Base-by-base conservation (phyloP, 495 filamentous ascomycete genomes). In the Podospora sp. region DNA sequence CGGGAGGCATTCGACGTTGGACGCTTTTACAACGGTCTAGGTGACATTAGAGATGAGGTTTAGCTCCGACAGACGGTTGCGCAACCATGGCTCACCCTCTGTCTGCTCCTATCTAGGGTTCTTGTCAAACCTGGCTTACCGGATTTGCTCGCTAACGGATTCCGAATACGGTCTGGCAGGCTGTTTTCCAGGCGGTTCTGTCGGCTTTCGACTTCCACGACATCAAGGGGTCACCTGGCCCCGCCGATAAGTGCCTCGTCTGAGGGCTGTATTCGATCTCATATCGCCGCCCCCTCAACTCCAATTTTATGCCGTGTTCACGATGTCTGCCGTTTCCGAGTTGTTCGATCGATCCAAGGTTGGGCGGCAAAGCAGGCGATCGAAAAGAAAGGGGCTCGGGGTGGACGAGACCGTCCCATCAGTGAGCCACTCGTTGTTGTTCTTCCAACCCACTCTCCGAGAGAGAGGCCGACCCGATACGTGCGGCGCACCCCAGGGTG, bases 121-220 rank as follows among this genome's bases (percentile, higher is more conserved):
- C 56, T 63, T 71, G 66, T 69, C 65, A 53, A 62, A 68, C 64
- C 58, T 58, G 52, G 62, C 24, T 67, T 72, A 68, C 76, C 72
- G 60, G 49, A 73, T 78, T 68, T 60, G 76, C 69, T 73, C 65
- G 74, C 73, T 78, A 72, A 76, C 55, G 65, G 58, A 53, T 71
- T 70, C 76, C 73, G 49, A 64, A 74, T 72, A 33, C 65, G 71
- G 68, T 12, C 49, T 67, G 53, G 46, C 35, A 72, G 60, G 63
- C 57, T 72, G 63, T 29, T 55, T 63, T 58, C 52, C 27, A 56
- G 33, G 27, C 33, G 35, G 27, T 27, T 35, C 33, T 33, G 51
- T 24, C 51, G 21, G 25, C 68, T 66, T 66, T 71, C 60, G 63
- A 68, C 61, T 60, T 29, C 50, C 67, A 72, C 74, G 55, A 59